Base-by-base conservation (phyloP, 2,329 filamentous ascomycete genomes). In the Sclerotinia nivalis region DNA sequence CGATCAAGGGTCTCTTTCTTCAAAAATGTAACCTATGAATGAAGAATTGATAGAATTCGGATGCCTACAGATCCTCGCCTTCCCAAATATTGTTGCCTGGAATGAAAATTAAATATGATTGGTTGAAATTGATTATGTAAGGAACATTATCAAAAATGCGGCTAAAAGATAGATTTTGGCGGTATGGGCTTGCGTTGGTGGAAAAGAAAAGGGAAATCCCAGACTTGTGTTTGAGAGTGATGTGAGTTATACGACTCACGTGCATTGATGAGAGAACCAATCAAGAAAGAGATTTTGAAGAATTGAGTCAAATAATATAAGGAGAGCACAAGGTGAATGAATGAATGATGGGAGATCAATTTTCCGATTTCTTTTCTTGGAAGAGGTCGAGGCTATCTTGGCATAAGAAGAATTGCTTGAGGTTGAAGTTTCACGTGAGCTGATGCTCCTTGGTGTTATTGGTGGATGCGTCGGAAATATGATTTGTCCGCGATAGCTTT, bases 31-130 rank as follows among this genome's bases (percentile, higher is more conserved):
- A 60, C 56, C 56, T 60, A 50, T 58, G 5, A 20, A 31, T 25
- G 43, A 25, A 28, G 13, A n/a, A 40, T 43, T 52, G 49, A 58
- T 40, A 52, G 69, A 70, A 70, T 68, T 60, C 67, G 69, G 69
- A 71, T 69, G 69, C 69, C 69, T 71, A 69, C 66, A 68, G 45
- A 37, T 65, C 37, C 69, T 68, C 59, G 47, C 34, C 60, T 61
- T 69, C 66, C 69, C 66, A 69, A 72, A 75, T 70, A 69, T 74
- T 71, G 74, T 72, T 75, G 74, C 74, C 74, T 75, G 74, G 64
- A 66, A 56, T 56, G 25, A 6, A 20, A 7, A 37, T 3, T 10
- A 2, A 22, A 1, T 20, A 9, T 49, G 60, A 66, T 69, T 69
- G 68, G 60, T 12, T 9, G 4, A 25, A 7, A 2, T 0, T 13